Conservation (phyloP, 1,284 basidiomycete genomes). For the Cryptococcus sp. region DNA sequence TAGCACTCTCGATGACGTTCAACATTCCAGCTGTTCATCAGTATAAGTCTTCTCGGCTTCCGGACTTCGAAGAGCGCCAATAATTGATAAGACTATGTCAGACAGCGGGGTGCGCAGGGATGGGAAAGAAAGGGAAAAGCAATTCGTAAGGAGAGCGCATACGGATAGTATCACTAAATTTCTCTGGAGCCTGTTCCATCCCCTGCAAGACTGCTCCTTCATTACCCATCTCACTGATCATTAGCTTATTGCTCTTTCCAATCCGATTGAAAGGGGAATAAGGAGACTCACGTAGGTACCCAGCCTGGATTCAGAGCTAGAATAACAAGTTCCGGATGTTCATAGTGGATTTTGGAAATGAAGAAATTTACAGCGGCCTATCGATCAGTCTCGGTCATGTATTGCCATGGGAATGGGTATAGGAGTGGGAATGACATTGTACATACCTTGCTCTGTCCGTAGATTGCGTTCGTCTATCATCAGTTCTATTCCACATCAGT, state of each 20-base stretch:
- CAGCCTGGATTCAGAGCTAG: conserved; percentile 15
- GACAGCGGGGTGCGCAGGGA: too few relatives aligned
- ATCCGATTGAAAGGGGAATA: neutral
- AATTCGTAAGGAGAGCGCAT: neutral
- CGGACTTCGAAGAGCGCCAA: too few relatives aligned
- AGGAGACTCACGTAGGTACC: conserved; percentile 15
- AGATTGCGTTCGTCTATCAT: conserved; percentile 4
- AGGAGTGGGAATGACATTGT: neutral
- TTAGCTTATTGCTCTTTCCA: neutral
- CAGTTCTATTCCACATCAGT: neutral
- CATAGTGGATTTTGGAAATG: conserved; percentile 12
- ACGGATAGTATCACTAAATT: conserved; percentile 13
- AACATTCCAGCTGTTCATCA: conserved; percentile 2
- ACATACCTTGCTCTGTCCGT: conserved; percentile 16
- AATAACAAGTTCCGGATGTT: conserved; percentile 12
- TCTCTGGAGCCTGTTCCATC: conserved; percentile 9
- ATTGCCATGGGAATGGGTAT: neutral
- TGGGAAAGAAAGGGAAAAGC: neutral
- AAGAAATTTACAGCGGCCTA: conserved; percentile 14
- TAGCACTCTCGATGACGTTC: conserved; percentile 1
- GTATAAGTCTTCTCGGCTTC: neutral
- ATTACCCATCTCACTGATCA: conserved; percentile 14
- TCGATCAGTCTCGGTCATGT: neutral
- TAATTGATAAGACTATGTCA: too few relatives aligned
- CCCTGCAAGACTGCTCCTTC: conserved; percentile 11